phyloP scores from a whole-genome alignment of 345 rosid genomes.

The Eucalyptus brandiana region DNA sequence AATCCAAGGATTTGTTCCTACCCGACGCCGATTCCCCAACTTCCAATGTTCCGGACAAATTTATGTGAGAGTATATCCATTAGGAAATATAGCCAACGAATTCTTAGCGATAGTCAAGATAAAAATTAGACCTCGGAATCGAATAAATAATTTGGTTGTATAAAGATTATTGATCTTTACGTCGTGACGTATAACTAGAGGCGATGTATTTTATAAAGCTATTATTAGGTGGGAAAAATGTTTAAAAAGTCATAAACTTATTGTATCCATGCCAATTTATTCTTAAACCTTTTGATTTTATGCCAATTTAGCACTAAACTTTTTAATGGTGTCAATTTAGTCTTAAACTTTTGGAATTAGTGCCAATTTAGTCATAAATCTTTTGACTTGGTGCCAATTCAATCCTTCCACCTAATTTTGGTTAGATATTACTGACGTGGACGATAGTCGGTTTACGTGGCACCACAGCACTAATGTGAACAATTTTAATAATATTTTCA shows the following conservation, averaged over 20 bases:
- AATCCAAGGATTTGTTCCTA: background rate
- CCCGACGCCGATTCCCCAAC: background rate
- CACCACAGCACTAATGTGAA: rapidly evolving
- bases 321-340: too few species aligned
- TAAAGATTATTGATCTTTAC: background rate
- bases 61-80: background rate
- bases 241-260: rapidly evolving
- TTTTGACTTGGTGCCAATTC: too few species aligned
- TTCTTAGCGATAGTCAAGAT: background rate
- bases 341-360: too few species aligned
- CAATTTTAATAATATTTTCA: too few species aligned
- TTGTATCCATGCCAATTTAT: too few species aligned
- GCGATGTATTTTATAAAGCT: background rate
- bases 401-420: too few species aligned
- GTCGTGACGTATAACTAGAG: background rate
- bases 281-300: too few species aligned
- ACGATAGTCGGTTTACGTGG: too few species aligned
- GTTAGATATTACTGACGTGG: too few species aligned
- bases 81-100: background rate
- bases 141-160: background rate
- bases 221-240: background rate
- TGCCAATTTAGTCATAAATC: too few species aligned
- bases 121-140: rapidly evolving
- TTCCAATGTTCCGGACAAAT: background rate
- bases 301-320: too few species aligned